Conservation (phyloP, 2,329 filamentous ascomycete genomes). For the Sporothrix dimorphospora region DNA sequence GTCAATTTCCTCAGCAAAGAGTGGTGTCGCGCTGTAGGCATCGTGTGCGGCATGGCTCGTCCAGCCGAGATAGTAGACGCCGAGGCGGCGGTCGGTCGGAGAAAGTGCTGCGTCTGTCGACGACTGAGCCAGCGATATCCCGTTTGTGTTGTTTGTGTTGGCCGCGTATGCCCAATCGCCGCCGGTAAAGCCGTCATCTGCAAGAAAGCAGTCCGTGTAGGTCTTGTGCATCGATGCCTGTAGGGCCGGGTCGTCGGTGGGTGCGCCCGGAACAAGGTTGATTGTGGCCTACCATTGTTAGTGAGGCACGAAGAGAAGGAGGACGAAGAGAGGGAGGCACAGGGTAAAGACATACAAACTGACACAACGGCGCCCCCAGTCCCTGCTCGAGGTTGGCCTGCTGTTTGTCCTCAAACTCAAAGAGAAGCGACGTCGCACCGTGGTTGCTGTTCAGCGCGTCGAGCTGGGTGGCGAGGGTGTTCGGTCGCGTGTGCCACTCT, state of each 20-base stretch:
- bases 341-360: not conserved
- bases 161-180: not conserved
- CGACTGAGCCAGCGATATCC: not conserved
- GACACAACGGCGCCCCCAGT: not conserved
- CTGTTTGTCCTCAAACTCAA: not conserved
- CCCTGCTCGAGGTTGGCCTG: not conserved
- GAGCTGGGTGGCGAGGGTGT: not conserved
- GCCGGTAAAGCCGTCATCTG: not conserved
- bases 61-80: not conserved
- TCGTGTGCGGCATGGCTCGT: not conserved
- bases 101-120: not conserved
- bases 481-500: not conserved
- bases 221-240: constrained; percentile 10
- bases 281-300: not conserved
- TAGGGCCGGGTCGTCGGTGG: not conserved
- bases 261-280: not conserved
- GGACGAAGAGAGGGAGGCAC: too few species aligned
- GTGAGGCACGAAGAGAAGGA: too few species aligned
- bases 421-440: not conserved
- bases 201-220: not conserved
- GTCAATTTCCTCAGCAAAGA: constrained; percentile 1
- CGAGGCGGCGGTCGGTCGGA: not conserved
- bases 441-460: not conserved
- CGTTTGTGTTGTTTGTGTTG: not conserved
- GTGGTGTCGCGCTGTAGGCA: not conserved